phyloP scores from a whole-genome alignment of 495 filamentous ascomycete species.

The Podospora pseudocomata region DNA sequence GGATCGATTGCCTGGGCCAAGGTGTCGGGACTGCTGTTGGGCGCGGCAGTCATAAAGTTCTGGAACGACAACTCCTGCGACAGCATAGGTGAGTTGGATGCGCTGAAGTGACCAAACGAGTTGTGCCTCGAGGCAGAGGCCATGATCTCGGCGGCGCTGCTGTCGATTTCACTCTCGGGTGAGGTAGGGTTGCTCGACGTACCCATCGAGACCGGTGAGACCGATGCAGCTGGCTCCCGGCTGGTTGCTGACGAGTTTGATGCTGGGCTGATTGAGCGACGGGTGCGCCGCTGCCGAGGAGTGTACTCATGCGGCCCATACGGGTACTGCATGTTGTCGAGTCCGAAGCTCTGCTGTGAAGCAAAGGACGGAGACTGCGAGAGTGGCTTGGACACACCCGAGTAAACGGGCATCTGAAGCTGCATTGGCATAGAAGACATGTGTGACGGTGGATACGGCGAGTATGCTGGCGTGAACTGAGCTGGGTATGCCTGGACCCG shows the following conservation, averaged over 20 bases:
- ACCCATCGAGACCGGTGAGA: background rate
- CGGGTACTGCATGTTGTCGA: background rate
- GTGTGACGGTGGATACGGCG: background rate
- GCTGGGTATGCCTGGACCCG: background rate
- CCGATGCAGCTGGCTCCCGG: background rate
- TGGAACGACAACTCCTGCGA: background rate
- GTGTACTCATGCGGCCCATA: background rate
- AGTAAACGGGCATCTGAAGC: background rate
- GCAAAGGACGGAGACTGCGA: background rate
- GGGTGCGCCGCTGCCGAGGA: background rate
- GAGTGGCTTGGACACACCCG: background rate
- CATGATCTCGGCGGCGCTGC: background rate
- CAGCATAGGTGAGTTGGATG: background rate
- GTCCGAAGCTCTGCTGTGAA: background rate
- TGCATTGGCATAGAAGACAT: background rate
- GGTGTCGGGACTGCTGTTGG: background rate
- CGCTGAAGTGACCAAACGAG: background rate
- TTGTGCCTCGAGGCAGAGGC: background rate
- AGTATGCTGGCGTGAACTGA: background rate
- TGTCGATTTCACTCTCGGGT: background rate
- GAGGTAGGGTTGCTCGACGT: slow-evolving; percentile 4
- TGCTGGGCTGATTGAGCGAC: background rate
- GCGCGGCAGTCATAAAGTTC: background rate
- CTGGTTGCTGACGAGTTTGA: background rate
- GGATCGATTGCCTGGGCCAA: background rate